These are phyloP conservation scores for Chalciporus sphaerocephalus DNA, from an alignment of 768 basidiomycete species.

Conservation along the genomic window DNA sequence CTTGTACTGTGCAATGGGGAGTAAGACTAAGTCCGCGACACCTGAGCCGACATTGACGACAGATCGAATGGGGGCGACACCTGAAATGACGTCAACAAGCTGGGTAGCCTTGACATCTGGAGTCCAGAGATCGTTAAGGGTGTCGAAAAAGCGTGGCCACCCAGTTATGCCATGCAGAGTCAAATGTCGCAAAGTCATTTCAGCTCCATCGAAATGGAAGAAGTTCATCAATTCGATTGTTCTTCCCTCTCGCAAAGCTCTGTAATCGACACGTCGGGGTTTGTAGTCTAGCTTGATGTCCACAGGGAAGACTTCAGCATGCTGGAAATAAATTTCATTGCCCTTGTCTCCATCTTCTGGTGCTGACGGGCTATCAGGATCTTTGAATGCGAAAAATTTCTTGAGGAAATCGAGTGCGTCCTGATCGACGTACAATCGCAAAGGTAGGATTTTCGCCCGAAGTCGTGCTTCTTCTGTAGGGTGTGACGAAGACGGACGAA, in stretches of 20 bases:
- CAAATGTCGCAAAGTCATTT: constrained; percentile 95
- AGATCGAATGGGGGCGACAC: constrained; percentile 93
- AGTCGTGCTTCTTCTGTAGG: constrained; percentile 74
- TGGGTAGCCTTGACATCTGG: constrained; percentile 99
- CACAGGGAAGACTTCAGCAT: constrained; percentile 92
- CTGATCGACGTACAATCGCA: constrained; percentile 94
- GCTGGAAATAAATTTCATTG: constrained; percentile 73
- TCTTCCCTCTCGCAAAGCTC: constrained; percentile 81
- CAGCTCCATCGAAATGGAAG: constrained; percentile 98
- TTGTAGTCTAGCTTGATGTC: constrained; percentile 98
- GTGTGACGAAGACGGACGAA: constrained; percentile 67
- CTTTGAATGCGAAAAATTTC: constrained; percentile 89
- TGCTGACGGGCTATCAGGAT: constrained; percentile 41
- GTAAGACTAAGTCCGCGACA: constrained; percentile 89
- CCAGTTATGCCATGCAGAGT: constrained; percentile 90
- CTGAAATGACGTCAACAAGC: constrained; percentile 93
- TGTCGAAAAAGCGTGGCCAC: constrained; percentile 85
- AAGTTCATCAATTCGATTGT: constrained; percentile 99
- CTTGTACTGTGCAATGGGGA: constrained; percentile 96
- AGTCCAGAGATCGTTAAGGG: constrained; percentile 97
- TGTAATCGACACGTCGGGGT: constrained; percentile 92
- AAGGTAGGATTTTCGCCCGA: constrained; percentile 84
- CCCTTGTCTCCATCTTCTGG: constrained; percentile 30
- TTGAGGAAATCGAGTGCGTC: constrained; percentile 98
- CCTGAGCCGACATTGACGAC: constrained; percentile 97